Base-by-base conservation (phyloP, 768 basidiomycete species). In the Panaeolus papilionaceus region DNA sequence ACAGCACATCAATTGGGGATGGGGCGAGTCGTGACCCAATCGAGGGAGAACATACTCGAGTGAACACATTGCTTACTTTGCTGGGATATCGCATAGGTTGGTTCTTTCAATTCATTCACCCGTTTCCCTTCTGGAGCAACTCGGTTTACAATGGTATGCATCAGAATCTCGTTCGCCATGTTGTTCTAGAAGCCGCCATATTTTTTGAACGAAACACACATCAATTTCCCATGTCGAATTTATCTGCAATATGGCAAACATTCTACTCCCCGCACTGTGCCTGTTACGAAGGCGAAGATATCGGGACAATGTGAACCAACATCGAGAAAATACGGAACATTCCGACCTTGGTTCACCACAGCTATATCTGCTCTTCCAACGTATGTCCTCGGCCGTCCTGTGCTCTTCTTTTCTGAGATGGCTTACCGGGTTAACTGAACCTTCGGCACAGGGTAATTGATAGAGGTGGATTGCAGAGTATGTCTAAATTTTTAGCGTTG, bases 131-230 rank as follows among this genome's bases (percentile, higher is more conserved):
- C 54, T 58, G 54, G 54, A 58, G 28, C 54, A 58, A 37, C 54
- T 58, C 54, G 54, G 54, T 58, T 58, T 58, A 58, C 54, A 58
- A 58, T 58, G 54, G 54, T 58, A 58, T 33, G 33, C 54, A 58
- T 58, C 54, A 58, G 54, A 58, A 58, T 58, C 54, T 58, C 54
- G 14, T 58, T 10, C 28, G 28, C 54, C 26, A 28, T 8, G 54
- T 58, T 33, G 4, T 58, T 58, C 54, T 58, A 58, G 54, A 58
- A 58, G 54, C 12, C 54, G 14, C 54, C 54, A 58, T 58, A 58
- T 33, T 33, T 58, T 58, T 58, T 58, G 54, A 58, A 58, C 28
- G 54, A 58, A 33, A 58, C 37, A 58, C 54, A 28, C 54, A 58
- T 58, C 54, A 58, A 28, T 58, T 58, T 58, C 54, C 54, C 54